Evolutionary conservation across 1,284 basidiomycete species (phyloP).

Genomic region (Tilletia caries): DNA sequence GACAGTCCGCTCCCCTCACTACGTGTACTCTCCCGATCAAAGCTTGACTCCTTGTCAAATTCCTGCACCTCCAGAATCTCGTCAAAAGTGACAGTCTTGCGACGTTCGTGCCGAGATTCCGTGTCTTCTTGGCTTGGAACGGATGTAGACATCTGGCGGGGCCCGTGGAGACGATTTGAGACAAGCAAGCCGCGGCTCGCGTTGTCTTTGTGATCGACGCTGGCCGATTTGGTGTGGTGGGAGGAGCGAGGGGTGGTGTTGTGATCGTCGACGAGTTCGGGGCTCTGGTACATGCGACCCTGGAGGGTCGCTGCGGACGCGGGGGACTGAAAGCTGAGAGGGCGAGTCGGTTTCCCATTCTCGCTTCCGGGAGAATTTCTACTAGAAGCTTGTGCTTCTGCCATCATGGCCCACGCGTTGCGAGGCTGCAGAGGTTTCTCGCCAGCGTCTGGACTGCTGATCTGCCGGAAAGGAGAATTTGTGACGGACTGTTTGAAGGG

Average conservation of each 20-base stretch:
- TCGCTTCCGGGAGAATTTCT: constrained; percentile 62
- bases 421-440: constrained; percentile 15
- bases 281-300: constrained; percentile 12
- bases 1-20: constrained; percentile 19
- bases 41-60: constrained; percentile 49
- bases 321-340: constrained; percentile 70
- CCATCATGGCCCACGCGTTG: constrained; percentile 65
- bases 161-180: constrained; percentile 76
- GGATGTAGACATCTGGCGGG: constrained; percentile 49
- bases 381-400: constrained; percentile 68
- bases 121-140: constrained; percentile 11
- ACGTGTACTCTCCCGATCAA: constrained; percentile 33
- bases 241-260: constrained; percentile 80
- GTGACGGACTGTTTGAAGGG: constrained; percentile 64
- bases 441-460: constrained; percentile 4
- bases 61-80: constrained; percentile 82
- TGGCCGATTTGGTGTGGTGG: constrained; percentile 49
- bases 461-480: constrained; percentile 28
- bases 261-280: constrained; percentile 10
- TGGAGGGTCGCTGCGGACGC: constrained; percentile 60
- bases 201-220: constrained; percentile 21
- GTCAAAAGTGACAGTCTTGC: constrained; percentile 76
- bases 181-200: constrained; percentile 69
- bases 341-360: constrained; percentile 68
- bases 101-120: constrained; percentile 25